Evolutionary conservation across 2,329 filamentous ascomycete species (phyloP).

Genomic region (Xylariales sp.): DNA sequence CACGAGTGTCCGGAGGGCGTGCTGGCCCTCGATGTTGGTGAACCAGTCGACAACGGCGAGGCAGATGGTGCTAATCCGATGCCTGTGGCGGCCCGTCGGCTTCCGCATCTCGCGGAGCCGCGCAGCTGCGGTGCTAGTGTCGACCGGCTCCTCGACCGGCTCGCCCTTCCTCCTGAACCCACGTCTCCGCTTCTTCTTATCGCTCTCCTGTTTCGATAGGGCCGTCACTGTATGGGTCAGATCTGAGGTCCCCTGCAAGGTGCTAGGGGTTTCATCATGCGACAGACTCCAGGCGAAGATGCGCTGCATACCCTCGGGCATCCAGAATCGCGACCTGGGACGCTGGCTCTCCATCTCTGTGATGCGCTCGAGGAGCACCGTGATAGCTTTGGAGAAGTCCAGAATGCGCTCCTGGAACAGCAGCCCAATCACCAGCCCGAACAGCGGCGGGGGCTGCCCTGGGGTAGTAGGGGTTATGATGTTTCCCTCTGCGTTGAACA

Average conservation of each 20-base stretch:
- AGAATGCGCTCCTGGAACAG: conserved; percentile 2
- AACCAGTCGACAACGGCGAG: conserved; percentile 1
- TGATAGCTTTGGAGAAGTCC: neutral
- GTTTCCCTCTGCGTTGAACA: conserved; percentile 1
- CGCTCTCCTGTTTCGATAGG: too few relatives aligned
- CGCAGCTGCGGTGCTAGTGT: neutral
- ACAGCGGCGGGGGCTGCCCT: neutral
- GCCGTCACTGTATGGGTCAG: too few relatives aligned
- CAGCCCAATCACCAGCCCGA: neutral
- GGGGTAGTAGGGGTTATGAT: neutral
- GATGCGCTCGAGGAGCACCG: neutral
- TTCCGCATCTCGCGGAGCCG: neutral
- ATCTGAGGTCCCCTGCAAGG: too few relatives aligned
- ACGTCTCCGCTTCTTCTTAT: too few relatives aligned
- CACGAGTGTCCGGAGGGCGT: neutral
- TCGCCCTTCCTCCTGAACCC: too few relatives aligned
- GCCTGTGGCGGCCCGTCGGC: neutral
- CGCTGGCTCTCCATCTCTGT: neutral
- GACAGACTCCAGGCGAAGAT: neutral
- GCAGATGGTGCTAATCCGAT: neutral
- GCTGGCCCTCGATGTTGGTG: neutral
- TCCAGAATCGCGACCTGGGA: neutral
- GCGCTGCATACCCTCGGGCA: neutral
- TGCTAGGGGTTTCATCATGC: too few relatives aligned
- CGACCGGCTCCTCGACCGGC: too few relatives aligned